A percentile compares a stretch with the other conserved stretches of the same genome.
phyloP scores from a whole-genome alignment of 192 early-diverging fungal species.

The Spinellus fusiger region DNA sequence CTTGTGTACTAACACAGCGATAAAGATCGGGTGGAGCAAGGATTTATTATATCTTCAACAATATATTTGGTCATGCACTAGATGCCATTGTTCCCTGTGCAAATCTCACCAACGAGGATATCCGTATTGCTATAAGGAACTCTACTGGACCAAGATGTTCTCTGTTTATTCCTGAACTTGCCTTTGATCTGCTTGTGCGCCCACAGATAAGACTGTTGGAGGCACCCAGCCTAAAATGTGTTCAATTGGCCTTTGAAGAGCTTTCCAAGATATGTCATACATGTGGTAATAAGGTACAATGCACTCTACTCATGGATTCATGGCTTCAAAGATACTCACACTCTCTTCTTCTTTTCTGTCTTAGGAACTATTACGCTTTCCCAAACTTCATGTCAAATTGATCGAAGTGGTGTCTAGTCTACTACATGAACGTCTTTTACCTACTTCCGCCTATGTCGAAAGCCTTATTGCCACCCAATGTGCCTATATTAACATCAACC shows the following conservation, averaged over 20 bases:
- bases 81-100: slow-evolving; percentile 64
- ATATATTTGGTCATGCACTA: slow-evolving; percentile 63
- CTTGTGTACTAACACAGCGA: background rate
- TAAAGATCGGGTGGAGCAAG: slow-evolving; percentile 62
- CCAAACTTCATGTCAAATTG: slow-evolving; percentile 59
- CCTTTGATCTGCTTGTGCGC: slow-evolving; percentile 72
- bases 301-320: background rate
- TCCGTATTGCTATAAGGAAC: slow-evolving; percentile 75
- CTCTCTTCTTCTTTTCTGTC: slow-evolving; percentile 3
- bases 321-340: background rate
- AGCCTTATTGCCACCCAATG: slow-evolving; percentile 72
- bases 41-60: slow-evolving; percentile 76
- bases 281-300: slow-evolving; percentile 61
- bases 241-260: slow-evolving; percentile 73
- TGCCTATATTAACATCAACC: slow-evolving; percentile 77
- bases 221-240: slow-evolving; percentile 66
- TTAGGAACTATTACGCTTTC: slow-evolving; percentile 62
- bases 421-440: slow-evolving; percentile 59
- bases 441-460: slow-evolving; percentile 63
- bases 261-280: slow-evolving; percentile 68
- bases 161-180: slow-evolving; percentile 75
- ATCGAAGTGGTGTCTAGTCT: slow-evolving; percentile 70
- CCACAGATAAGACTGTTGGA: slow-evolving; percentile 72
- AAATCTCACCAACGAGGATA: slow-evolving; percentile 61
- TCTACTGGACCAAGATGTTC: slow-evolving; percentile 69